Evolutionary conservation across 1,284 basidiomycete species (phyloP).

Genomic region (Microbotryomycetes sp.): DNA sequence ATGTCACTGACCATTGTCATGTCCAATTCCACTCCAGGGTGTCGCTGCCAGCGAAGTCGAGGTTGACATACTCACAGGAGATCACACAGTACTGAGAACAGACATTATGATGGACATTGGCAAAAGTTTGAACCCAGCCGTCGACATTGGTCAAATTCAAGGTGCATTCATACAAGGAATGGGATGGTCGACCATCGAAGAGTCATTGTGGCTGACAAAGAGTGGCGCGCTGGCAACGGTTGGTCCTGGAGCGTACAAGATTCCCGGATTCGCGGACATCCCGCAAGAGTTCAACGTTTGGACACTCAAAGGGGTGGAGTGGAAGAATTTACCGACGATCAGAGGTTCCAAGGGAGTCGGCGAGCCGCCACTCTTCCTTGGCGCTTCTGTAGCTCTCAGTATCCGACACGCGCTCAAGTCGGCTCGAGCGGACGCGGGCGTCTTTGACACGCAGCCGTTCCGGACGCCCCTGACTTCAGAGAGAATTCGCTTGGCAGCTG

Average conservation of each 20-base stretch:
- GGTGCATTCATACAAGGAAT: conserved; percentile 28
- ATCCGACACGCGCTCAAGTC: conserved; percentile 40
- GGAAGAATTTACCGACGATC: conserved; percentile 38
- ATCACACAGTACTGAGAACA: conserved; percentile 37
- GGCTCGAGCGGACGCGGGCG: conserved; percentile 36
- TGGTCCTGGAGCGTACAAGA: conserved; percentile 42
- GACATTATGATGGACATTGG: conserved; percentile 42
- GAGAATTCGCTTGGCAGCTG: conserved; percentile 40
- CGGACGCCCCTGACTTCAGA: conserved; percentile 42
- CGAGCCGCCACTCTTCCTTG: conserved; percentile 43
- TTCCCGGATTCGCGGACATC: conserved; percentile 42
- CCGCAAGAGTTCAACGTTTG: conserved; percentile 41
- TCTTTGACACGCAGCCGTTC: conserved; percentile 34
- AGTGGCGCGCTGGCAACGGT: conserved; percentile 42
- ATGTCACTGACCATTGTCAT: not conserved
- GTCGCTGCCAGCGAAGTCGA: conserved; percentile 42
- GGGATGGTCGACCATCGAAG: conserved; percentile 42
- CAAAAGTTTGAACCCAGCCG: conserved; percentile 41
- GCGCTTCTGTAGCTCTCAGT: conserved; percentile 40
- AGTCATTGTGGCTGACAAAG: conserved; percentile 38
- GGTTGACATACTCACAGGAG: conserved; percentile 42
- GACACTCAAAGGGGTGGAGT: conserved; percentile 35
- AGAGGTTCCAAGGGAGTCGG: conserved; percentile 26
- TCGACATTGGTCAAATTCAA: conserved; percentile 44
- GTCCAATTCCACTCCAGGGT: conserved; percentile 32